Conservation (phyloP, 768 basidiomycete genomes). For the Trametes sanguinea region DNA sequence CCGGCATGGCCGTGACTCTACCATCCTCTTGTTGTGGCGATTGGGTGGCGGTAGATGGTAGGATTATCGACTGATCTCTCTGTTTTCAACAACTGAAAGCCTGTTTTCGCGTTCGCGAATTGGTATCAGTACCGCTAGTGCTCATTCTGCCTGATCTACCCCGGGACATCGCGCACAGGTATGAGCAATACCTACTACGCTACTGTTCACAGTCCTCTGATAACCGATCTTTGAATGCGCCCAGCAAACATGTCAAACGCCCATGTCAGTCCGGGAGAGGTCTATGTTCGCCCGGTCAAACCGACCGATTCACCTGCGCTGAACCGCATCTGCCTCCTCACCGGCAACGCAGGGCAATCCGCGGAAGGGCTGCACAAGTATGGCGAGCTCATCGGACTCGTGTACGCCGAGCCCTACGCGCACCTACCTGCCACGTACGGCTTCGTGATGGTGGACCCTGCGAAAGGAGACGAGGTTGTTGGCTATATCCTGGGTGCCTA, state of each 20-base stretch:
- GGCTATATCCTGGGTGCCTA: slow-evolving; percentile 72
- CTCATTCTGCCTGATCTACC: no score
- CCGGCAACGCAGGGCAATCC: slow-evolving; percentile 68
- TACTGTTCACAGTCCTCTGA: no score
- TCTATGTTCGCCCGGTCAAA: slow-evolving; percentile 54
- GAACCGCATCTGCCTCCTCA: slow-evolving; percentile 73
- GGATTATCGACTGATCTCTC: background rate
- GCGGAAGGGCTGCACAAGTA: slow-evolving; percentile 63
- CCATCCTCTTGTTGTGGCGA: background rate
- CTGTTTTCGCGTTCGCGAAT: no score
- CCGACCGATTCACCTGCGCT: slow-evolving; percentile 56
- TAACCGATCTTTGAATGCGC: no score
- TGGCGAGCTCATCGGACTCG: slow-evolving; percentile 66
- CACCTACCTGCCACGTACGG: slow-evolving; percentile 66
- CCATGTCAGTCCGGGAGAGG: background rate
- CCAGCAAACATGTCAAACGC: no score
- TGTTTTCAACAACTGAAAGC: background rate
- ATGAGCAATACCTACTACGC: no score
- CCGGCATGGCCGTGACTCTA: background rate
- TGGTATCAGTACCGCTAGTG: no score
- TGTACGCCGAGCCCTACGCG: slow-evolving; percentile 78
- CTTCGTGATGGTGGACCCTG: slow-evolving; percentile 61
- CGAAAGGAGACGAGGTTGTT: slow-evolving; percentile 46
- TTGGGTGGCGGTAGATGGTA: background rate
- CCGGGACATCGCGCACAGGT: no score